A percentile compares a stretch with the other conserved stretches of the same genome.
phyloP scores from a whole-genome alignment of 306 rosid species.

The Mimosa pudica region DNA sequence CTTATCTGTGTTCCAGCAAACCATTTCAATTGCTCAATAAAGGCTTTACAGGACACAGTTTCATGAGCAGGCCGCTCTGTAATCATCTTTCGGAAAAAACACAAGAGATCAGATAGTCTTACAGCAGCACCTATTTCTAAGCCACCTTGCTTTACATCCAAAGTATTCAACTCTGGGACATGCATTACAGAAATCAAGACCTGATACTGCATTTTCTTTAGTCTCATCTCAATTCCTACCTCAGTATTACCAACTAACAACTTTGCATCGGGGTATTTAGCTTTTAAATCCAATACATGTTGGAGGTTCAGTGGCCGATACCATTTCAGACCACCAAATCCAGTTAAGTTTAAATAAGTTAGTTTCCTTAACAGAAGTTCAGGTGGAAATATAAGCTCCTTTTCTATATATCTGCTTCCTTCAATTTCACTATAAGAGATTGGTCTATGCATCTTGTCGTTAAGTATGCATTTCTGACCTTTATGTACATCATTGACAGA shows the following conservation, averaged over 20 bases:
- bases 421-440: conserved; percentile 72
- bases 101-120: conserved; percentile 77
- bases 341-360: conserved; percentile 60
- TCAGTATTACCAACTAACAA: conserved; percentile 86
- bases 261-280: conserved; percentile 74
- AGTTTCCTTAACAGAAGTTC: conserved; percentile 67
- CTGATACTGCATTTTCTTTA: conserved; percentile 68
- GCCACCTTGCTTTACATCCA: conserved; percentile 67
- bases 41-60: conserved; percentile 77
- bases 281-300: conserved; percentile 70
- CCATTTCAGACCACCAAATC: conserved; percentile 84
- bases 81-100: conserved; percentile 55
- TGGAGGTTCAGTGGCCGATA: conserved; percentile 74
- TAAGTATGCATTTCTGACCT: conserved; percentile 34
- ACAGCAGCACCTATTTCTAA: conserved; percentile 88
- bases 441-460: conserved; percentile 47
- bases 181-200: conserved; percentile 71
- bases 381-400: conserved; percentile 92
- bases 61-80: conserved; percentile 66
- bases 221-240: conserved; percentile 96
- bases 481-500: conserved; percentile 40
- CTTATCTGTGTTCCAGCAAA: conserved; percentile 94
- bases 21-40: conserved; percentile 93
- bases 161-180: conserved; percentile 73
- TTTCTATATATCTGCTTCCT: conserved; percentile 78